Conservation (phyloP, 352 stramenopile genomes). For the Saprolegnia diclina region DNA sequence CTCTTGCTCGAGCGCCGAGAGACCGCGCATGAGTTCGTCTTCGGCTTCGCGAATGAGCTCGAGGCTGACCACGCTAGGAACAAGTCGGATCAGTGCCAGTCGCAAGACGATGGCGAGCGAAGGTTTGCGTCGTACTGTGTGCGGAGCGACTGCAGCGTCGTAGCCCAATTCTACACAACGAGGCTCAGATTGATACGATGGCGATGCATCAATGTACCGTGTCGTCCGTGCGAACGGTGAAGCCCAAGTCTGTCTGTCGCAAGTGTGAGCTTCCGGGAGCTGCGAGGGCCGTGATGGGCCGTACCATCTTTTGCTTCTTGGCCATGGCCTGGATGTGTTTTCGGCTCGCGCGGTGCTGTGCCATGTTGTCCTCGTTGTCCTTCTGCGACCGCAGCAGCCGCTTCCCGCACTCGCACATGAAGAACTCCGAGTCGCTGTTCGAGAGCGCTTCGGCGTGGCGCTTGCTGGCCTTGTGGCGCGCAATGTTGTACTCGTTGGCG, state of each 20-base stretch:
- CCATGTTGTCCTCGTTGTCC: slow-evolving; percentile 28
- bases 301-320: slow-evolving; percentile 27
- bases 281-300: neutral
- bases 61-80: slow-evolving; percentile 17
- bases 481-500: slow-evolving; percentile 29
- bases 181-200: neutral
- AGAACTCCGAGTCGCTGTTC: slow-evolving; percentile 27
- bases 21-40: slow-evolving; percentile 25
- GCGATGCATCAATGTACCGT: neutral
- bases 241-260: slow-evolving; percentile 20
- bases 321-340: slow-evolving; percentile 28
- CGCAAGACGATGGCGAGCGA: neutral
- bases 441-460: slow-evolving; percentile 22
- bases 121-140: slow-evolving; percentile 24
- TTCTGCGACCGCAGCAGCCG: slow-evolving; percentile 25
- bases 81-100: neutral
- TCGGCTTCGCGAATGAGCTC: slow-evolving; percentile 26
- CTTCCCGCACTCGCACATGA: slow-evolving; percentile 26
- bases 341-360: slow-evolving; percentile 23
- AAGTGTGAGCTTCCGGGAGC: neutral
- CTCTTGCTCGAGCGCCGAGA: slow-evolving; percentile 20
- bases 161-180: slow-evolving; percentile 15
- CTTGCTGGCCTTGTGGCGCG: slow-evolving; percentile 25
- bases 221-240: slow-evolving; percentile 12
- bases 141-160: slow-evolving; percentile 23